phyloP scores from a whole-genome alignment of 805 yeast genomes.

The Ogataea thermomethanolica region DNA sequence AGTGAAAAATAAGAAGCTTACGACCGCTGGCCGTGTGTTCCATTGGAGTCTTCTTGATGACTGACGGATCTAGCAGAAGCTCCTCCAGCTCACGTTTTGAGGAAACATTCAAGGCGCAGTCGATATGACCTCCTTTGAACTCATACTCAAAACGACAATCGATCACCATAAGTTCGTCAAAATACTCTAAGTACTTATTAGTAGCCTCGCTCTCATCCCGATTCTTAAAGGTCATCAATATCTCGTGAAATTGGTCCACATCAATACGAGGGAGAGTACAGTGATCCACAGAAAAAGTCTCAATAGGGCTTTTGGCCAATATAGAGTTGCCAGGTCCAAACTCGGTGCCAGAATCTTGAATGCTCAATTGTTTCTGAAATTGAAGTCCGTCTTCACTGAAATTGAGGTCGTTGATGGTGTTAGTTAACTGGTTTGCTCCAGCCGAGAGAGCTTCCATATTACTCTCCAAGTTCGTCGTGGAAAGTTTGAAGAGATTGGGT shows the following conservation, averaged over 20 bases:
- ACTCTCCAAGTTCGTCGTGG: constrained; percentile 13
- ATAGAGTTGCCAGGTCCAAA: constrained; percentile 23
- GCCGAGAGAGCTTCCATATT: constrained; percentile 16
- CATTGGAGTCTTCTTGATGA: constrained; percentile 21
- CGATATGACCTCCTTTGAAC: constrained; percentile 88
- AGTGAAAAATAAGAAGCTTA: constrained; percentile 76
- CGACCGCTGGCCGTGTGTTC: constrained; percentile 27
- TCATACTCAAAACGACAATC: constrained; percentile 96
- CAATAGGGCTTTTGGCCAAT: constrained; percentile 33
- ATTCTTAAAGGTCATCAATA: constrained; percentile 42
- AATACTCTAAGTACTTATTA: constrained; percentile 38
- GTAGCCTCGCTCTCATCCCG: constrained; percentile 32
- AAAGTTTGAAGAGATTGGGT: constrained; percentile 15
- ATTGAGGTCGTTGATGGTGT: constrained; percentile 22
- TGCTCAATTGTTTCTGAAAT: constrained; percentile 9
- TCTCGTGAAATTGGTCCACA: constrained; percentile 52
- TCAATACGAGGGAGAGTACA: constrained; percentile 72
- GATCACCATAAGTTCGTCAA: constrained; percentile 56
- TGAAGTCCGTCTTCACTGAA: neutral
- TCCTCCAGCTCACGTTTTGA: constrained; percentile 66
- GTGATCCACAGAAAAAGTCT: constrained; percentile 42
- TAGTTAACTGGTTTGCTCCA: constrained; percentile 26
- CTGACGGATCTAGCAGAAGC: constrained; percentile 37
- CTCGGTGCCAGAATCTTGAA: constrained; percentile 10
- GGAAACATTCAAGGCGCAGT: constrained; percentile 74